Evolutionary conservation across 2,329 filamentous ascomycete genomes (phyloP), one percentile per base, ranked within the genome.

Genomic region (Periconia macrospinosa): DNA sequence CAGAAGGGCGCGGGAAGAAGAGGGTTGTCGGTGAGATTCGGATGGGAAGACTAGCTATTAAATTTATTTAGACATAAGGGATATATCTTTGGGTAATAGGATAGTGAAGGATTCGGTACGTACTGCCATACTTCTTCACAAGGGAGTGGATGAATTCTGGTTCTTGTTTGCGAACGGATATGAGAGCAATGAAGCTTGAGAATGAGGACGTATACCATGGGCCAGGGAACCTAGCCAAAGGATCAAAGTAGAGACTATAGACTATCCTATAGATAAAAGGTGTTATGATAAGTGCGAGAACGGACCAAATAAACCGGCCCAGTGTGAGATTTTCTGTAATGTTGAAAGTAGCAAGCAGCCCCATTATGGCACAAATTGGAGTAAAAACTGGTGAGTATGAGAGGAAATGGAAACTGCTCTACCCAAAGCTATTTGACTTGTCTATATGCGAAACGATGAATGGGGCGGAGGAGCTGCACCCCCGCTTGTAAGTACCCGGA

Each of bases 151-250:
- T 57, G 50, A 63, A 71, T 15, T 69, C 54, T 2, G 67, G 69
- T 45, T 72, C 69, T 30, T 56, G 59, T 33, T 63, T 55, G 27
- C 58, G 53, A 14, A 69, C 52, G 1, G 66, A 72, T 17, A 71
- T 59, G 5, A 69, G 45, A 3, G 67, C 68, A 1, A 60, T 49
- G 20, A 63, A 57, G 8, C 76, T 7, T 10, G 72, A 72, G 48
- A 71, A 72, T 1, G 72, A 70, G 11, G 70, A 67, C 37, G 65
- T 62, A 43, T 73, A 66, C 58, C 66, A 74, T n/a, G 78, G 77
- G 14, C 78, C 78, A 2, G 75, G 77, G 52, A 73, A 78, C 37
- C 70, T 70, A 10, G 71, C 60, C 0, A 79, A 64, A 7, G 77
- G 77, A 47, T 78, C 74, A 33, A 79, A 68, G 54, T 66, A 77